Evolutionary conservation across 805 yeast genomes (phyloP).

Genomic region (Schizosaccharomyces osmophilus): DNA sequence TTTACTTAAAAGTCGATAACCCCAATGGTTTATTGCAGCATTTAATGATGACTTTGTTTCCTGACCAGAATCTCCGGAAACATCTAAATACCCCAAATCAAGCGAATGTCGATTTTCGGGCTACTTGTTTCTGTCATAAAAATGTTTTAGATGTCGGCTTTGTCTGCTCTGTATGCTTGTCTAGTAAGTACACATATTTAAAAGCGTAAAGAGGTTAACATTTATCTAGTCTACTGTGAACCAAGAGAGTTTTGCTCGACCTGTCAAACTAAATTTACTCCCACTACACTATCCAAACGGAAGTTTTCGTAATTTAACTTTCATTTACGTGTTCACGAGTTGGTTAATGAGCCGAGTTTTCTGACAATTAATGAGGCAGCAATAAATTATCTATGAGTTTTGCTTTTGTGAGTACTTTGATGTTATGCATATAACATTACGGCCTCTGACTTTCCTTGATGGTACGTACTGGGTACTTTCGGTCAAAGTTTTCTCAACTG

Average conservation of each 20-base stretch:
- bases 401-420: no score
- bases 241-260: neutral
- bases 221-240: neutral
- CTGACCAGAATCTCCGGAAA: constrained; percentile 65
- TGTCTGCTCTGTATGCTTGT: constrained; percentile 69
- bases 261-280: neutral
- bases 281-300: neutral
- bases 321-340: no score
- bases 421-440: no score
- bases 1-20: constrained; percentile 43
- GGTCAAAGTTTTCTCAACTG: no score
- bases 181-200: neutral
- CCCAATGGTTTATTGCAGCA: constrained; percentile 66
- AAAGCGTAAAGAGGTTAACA: neutral
- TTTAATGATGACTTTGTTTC: constrained; percentile 41
- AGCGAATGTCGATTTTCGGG: constrained; percentile 72
- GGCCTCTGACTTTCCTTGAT: no score
- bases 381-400: no score
- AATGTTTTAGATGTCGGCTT: constrained; percentile 76
- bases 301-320: no score
- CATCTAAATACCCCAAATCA: constrained; percentile 60
- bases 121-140: constrained; percentile 83
- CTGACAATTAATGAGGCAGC: no score
- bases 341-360: no score
- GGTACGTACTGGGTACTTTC: no score